Conservation (phyloP, 176 grass and related monocot species). For the Avena insularis region DNA sequence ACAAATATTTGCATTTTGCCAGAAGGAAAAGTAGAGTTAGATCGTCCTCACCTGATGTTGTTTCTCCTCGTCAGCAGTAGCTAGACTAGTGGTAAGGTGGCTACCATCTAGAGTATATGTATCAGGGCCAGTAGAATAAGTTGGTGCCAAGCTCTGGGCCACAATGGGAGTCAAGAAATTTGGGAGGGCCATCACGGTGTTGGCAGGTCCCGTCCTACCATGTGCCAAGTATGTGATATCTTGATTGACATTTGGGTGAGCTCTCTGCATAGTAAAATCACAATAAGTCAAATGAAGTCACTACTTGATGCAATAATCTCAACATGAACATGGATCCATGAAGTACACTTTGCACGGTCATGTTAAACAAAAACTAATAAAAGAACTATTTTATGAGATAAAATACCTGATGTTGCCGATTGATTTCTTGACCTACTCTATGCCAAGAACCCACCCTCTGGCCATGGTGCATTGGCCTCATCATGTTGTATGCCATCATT, state of each 20-base stretch:
- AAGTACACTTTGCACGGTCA: no score
- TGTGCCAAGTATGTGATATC: neutral
- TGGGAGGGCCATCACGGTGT: neutral
- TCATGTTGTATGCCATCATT: slow-evolving; percentile 36
- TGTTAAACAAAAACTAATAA: no score
- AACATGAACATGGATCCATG: no score
- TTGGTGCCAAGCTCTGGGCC: neutral
- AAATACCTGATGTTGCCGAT: neutral
- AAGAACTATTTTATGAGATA: neutral
- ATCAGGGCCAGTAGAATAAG: neutral
- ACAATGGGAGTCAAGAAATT: no score
- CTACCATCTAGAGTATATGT: neutral
- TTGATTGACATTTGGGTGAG: neutral
- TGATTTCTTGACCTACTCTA: neutral
- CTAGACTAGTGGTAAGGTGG: neutral
- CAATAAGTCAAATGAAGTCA: neutral
- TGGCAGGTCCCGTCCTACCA: neutral
- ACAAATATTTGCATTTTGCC: no score
- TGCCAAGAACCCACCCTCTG: slow-evolving; percentile 8
- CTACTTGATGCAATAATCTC: neutral
- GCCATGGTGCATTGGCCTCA: slow-evolving; percentile 32
- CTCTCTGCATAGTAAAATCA: neutral
- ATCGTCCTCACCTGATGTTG: neutral
- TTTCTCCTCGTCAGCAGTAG: neutral
- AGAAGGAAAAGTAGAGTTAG: no score